Conservation (phyloP, 768 basidiomycete species). For the Chlorophyllum brunneum region DNA sequence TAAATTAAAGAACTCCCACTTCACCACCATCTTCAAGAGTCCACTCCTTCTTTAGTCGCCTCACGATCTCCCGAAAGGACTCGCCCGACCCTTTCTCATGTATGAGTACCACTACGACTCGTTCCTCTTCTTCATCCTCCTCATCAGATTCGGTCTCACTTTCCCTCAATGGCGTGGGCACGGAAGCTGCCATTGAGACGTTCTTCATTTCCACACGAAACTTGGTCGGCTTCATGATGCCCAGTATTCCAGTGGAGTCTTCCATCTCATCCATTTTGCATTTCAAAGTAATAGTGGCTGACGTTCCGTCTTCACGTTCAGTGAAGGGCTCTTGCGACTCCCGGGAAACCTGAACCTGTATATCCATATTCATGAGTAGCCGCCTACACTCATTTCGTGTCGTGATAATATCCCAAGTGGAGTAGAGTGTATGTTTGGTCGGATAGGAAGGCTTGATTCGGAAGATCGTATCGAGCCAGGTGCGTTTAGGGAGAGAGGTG, state of each 20-base stretch:
- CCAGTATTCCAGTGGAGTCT: constrained; percentile 50
- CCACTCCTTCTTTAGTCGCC: constrained; percentile 67
- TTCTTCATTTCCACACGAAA: constrained; percentile 75
- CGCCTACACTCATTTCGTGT: constrained; percentile 74
- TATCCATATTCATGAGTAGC: constrained; percentile 68
- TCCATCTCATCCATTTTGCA: constrained; percentile 71
- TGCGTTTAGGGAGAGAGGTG: constrained; percentile 43
- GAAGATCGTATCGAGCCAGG: constrained; percentile 89
- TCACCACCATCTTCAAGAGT: constrained; percentile 39
- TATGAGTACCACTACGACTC: constrained; percentile 54
- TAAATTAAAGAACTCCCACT: constrained; percentile 9
- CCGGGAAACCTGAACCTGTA: constrained; percentile 39
- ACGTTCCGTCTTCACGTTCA: constrained; percentile 60
- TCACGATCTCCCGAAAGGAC: constrained; percentile 73
- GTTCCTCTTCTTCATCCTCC: constrained; percentile 38
- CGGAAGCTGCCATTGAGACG: constrained; percentile 22
- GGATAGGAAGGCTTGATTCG: constrained; percentile 63
- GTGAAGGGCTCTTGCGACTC: constrained; percentile 14
- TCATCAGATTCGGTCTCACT: constrained; percentile 37
- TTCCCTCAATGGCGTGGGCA: constrained; percentile 4
- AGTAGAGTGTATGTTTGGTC: constrained; percentile 38
- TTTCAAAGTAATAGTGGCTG: constrained; percentile 54
- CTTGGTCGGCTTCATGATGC: constrained; percentile 62
- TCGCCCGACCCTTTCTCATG: constrained; percentile 88
- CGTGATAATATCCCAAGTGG: constrained; percentile 52